Evolutionary conservation across 306 rosid species (phyloP), one percentile per base, ranked within the genome.

Genomic region (Sicyos baderoa): DNA sequence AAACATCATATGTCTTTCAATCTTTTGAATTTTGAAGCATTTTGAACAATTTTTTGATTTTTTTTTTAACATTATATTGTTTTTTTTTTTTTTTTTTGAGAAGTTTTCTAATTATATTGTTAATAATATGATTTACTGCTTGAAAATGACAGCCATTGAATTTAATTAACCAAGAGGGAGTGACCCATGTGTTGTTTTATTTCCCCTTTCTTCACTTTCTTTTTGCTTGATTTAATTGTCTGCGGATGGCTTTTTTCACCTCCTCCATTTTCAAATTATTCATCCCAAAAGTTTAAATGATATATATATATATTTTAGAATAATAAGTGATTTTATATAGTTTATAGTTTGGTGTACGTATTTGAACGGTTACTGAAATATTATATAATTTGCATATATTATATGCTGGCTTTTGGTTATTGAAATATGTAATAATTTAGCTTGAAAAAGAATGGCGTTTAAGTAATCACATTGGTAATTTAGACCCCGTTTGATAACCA

Each of bases 61-160:
- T 21, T 11, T 57, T 23, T 35, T 0, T 3, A 35, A 2, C n/a
- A n/a, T n/a, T n/a, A n/a, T n/a, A n/a, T n/a, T n/a, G n/a, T n/a
- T n/a, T n/a, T n/a, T n/a, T n/a, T n/a, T n/a, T n/a, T n/a, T n/a
- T n/a, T n/a, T n/a, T n/a, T n/a, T n/a, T n/a, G n/a, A n/a, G n/a
- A n/a, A n/a, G n/a, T n/a, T n/a, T n/a, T n/a, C n/a, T n/a, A n/a
- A n/a, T 19, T 12, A 22, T 27, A 13, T 5, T 13, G 1, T 25
- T 22, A 58, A 23, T 14, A 58, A 58, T 11, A 25, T 58, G 14
- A 32, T 37, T 35, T 61, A 61, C n/a, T 61, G 14, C 49, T 61
- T 35, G 48, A 61, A 61, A 61, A 61, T n/a, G 68, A 61, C 49
- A 37, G 49, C 49, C 68, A 58, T 58, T 23, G 3, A 57, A 10